Evolutionary conservation across 2,329 filamentous ascomycete species (phyloP), one percentile per base, ranked within the genome.

Genomic region (Phoma sp.): DNA sequence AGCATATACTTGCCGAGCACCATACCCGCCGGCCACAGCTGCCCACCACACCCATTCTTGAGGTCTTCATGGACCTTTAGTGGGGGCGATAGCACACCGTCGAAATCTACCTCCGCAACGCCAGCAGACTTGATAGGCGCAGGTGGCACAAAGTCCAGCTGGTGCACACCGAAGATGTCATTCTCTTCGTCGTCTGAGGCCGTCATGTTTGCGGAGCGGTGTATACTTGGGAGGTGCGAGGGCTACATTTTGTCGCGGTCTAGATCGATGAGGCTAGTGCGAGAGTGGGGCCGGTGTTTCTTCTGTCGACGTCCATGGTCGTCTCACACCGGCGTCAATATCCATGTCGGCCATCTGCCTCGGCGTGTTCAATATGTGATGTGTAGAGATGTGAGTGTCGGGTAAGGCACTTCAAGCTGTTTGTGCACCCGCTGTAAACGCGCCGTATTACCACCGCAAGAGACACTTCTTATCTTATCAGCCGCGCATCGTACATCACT

Each of bases 11-110:
- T 91, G 17, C 90, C 85, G 47, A 99, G 81, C 14, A 95, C 85
- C 86, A 96, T 90, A 10, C 95, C 95, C 0, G 93, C 93, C 3
- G 93, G 93, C 95, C 95, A 98, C 10, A 96, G 83, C 76, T 96
- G 91, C 2, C 95, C 95, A 42, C 95, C 95, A 74, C 95, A 98
- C 56, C 95, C 95, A 59, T 90, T 86, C 52, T 85, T 86, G 40
- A 96, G 83, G 75, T 98, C 93, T 74, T 97, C 92, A 67, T 91
- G 89, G 14, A 98, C 84, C 56, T 84, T 81, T 57, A 98, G 82
- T 37, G 90, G 87, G 40, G 83, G 78, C 17, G 81, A 76, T 28
- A 97, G 81, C 46, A 95, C 83, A 32, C 90, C 89, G 59, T 90
- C 88, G 69, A 98, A 95, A 29, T 83, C 80, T 15, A 86, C 71